Base-by-base conservation (phyloP, 2,329 filamentous ascomycete species). In the Escovopsis sp. region DNA sequence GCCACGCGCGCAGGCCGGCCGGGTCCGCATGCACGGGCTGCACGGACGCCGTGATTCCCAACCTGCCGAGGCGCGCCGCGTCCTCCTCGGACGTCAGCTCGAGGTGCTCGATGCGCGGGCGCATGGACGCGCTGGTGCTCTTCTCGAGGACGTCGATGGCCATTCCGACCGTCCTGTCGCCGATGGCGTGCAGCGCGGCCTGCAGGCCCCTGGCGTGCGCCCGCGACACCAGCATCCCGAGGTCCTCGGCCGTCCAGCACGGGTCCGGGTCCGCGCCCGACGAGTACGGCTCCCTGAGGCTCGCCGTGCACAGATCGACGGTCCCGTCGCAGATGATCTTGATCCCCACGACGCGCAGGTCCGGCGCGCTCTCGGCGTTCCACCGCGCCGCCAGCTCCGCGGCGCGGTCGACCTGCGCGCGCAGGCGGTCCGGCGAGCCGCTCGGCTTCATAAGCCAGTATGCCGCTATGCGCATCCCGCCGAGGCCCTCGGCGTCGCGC, bases 291-390 rank as follows among this genome's bases (percentile, higher is more conserved):
- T 78, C 67, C 1, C 63, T 62, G 2, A 81, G 56, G 0, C 70
- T 73, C 0, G 77, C 77, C 2, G 77, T 81, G 55, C 76, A 81
- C 0, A 72, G 72, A 47, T 81, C 77, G 32, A 81, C 65, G 31
- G 78, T 73, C 10, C 77, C 77, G 45, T 81, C 77, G 49, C 71
- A 73, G 33, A 81, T 77, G 16, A 81, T 56, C 52, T 81, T 81
- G 55, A 81, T 68, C 5, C 77, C 77, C 0, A 74, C 69, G 8
- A 81, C 55, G 14, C 71, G 69, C 42, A 55, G 57, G 41, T 63
- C 61, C 61, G 1, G 58, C 60, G 0, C 50, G 59, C 27, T 30
- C 10, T 55, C 49, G 8, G 53, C 55, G 45, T 57, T 63, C 47
- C 57, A 61, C 40, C 54, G 41, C 7, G 42, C 43, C 14, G 58